phyloP scores from a whole-genome alignment of 1,284 basidiomycete genomes.

The Erythrobasidium hasegawianum region DNA sequence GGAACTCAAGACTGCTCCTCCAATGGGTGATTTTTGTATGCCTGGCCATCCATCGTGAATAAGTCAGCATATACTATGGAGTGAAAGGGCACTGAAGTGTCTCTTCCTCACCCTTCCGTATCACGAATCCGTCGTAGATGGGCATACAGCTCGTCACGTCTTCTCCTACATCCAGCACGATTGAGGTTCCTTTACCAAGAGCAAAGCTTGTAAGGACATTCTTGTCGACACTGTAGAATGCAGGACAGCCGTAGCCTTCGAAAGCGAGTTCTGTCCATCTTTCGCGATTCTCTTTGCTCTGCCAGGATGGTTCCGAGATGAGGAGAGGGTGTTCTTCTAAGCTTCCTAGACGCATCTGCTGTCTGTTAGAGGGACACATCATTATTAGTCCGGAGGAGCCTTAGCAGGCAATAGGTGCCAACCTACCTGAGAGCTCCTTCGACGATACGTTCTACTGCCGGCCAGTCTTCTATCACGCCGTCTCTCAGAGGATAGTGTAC shows the following conservation, averaged over 20 bases:
- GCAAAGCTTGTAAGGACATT: constrained; percentile 89
- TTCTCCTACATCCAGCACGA: constrained; percentile 91
- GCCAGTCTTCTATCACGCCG: constrained; percentile 57
- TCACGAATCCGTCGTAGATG: constrained; percentile 94
- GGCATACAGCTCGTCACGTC: constrained; percentile 85
- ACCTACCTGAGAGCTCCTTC: constrained; percentile 40
- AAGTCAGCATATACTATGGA: neutral
- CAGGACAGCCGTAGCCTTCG: constrained; percentile 89
- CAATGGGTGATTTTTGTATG: constrained; percentile 46
- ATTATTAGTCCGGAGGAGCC: too few species aligned
- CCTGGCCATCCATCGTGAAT: too few species aligned
- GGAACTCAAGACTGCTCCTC: constrained; percentile 43
- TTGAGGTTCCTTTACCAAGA: constrained; percentile 89
- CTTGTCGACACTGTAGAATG: constrained; percentile 94
- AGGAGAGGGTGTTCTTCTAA: constrained; percentile 81
- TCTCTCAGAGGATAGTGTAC: constrained; percentile 78
- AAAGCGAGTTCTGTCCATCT: constrained; percentile 94
- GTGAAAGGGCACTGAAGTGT: neutral
- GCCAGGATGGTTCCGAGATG: constrained; percentile 95
- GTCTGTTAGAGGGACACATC: too few species aligned
- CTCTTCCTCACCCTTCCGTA: constrained; percentile 80
- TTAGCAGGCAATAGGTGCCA: neutral
- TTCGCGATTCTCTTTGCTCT: constrained; percentile 81
- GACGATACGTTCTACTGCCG: constrained; percentile 39
- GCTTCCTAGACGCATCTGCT: constrained; percentile 40